Percentiles rank a stretch among this genome's conserved stretches.
Conservation (phyloP, 805 yeast species). For the Cyberlindnera mycetangii region DNA sequence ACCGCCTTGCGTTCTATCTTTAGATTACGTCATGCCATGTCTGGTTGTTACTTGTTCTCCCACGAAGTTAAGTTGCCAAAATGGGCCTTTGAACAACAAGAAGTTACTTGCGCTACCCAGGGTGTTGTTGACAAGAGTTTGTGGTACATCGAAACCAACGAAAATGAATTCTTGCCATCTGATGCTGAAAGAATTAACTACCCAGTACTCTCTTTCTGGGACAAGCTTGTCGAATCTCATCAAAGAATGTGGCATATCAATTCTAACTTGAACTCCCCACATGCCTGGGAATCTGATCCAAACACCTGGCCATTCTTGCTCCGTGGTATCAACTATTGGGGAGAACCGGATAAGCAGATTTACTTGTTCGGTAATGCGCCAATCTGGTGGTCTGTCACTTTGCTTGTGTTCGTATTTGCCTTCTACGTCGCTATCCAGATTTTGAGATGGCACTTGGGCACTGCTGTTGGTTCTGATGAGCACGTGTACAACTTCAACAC, state of each 20-base stretch:
- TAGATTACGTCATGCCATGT: slow-evolving; percentile 75
- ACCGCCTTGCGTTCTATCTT: slow-evolving; percentile 68
- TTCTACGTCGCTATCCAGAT: slow-evolving; percentile 42
- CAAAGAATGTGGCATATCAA: slow-evolving; percentile 76
- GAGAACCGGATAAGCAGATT: slow-evolving; percentile 53
- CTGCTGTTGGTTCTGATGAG: slow-evolving; percentile 45
- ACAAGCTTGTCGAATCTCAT: slow-evolving; percentile 65
- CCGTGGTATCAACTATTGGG: slow-evolving; percentile 86
- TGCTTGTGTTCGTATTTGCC: slow-evolving; percentile 47
- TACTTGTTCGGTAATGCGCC: slow-evolving; percentile 79
- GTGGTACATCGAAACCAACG: slow-evolving; percentile 76
- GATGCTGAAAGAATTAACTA: slow-evolving; percentile 52
- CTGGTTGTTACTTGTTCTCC: slow-evolving; percentile 76
- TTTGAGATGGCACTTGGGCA: slow-evolving; percentile 65
- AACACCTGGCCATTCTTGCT: slow-evolving; percentile 68
- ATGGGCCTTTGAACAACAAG: slow-evolving; percentile 85
- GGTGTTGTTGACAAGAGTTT: slow-evolving; percentile 58
- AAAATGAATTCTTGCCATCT: slow-evolving; percentile 42
- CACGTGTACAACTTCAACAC: slow-evolving; percentile 62
- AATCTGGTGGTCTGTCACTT: slow-evolving; percentile 71
- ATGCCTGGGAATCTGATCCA: slow-evolving; percentile 70
- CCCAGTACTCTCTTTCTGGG: slow-evolving; percentile 48
- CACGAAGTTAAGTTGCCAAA: slow-evolving; percentile 71
- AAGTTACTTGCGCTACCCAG: slow-evolving; percentile 74
- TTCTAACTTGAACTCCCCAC: slow-evolving; percentile 64